Evolutionary conservation across 2,329 filamentous ascomycete species (phyloP).

Genomic region (Pseudogymnoascus sp.): DNA sequence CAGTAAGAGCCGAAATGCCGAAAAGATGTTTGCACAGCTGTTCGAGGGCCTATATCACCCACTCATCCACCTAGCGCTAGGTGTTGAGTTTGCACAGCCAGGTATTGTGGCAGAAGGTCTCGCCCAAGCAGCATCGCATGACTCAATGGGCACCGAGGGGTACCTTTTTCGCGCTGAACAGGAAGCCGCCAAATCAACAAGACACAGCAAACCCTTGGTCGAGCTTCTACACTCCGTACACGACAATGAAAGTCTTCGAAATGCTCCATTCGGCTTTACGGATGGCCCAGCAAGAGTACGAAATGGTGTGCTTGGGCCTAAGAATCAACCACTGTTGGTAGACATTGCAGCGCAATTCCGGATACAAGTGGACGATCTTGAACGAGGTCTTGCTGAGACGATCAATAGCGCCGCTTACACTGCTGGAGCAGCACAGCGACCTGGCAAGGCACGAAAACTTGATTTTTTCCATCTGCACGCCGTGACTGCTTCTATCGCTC

Average conservation of each 20-base stretch:
- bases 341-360: slow-evolving; percentile 47
- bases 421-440: slow-evolving; percentile 44
- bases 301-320: slow-evolving; percentile 56
- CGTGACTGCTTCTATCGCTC: slow-evolving; percentile 60
- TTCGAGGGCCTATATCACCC: slow-evolving; percentile 65
- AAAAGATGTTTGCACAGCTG: slow-evolving; percentile 59
- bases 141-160: slow-evolving; percentile 37
- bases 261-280: slow-evolving; percentile 35
- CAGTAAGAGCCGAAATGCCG: slow-evolving; percentile 49
- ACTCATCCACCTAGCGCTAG: slow-evolving; percentile 74
- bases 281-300: slow-evolving; percentile 52
- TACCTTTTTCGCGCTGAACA: slow-evolving; percentile 47
- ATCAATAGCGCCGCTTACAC: slow-evolving; percentile 50
- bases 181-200: slow-evolving; percentile 24
- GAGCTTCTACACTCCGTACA: slow-evolving; percentile 52
- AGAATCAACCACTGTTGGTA: slow-evolving; percentile 49
- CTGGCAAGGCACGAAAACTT: slow-evolving; percentile 55
- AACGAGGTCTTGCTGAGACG: slow-evolving; percentile 54
- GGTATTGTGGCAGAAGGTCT: slow-evolving; percentile 70
- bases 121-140: slow-evolving; percentile 65
- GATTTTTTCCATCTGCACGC: slow-evolving; percentile 62
- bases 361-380: slow-evolving; percentile 31
- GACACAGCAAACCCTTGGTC: slow-evolving; percentile 38
- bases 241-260: slow-evolving; percentile 44
- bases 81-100: slow-evolving; percentile 69